Base-by-base conservation (phyloP, 2,329 filamentous ascomycete genomes). In the Claviceps citrina region DNA sequence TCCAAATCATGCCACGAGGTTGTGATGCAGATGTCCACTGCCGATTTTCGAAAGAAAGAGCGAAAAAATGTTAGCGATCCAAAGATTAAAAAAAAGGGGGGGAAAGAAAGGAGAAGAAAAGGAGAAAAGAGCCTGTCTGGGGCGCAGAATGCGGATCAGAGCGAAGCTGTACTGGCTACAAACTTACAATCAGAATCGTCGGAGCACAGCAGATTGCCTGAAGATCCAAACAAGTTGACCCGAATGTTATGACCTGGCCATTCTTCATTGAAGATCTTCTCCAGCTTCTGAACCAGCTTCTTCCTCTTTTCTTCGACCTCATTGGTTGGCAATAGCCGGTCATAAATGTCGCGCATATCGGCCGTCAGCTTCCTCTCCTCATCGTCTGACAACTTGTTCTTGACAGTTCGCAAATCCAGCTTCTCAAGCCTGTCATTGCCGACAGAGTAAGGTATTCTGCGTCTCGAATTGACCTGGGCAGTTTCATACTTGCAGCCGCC, bases 21-120 rank as follows among this genome's bases (percentile, higher is more conserved):
- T 35, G 86, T 93, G 55, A 98, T 94, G 65, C 91, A 98, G 41
- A 98, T 89, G 58, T 98, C 91, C 57, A 98, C 89, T 94, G 34
- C 15, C 19, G 13, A 37, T 19, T 18, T 6, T 12, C 9, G 8
- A 25, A 18, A 18, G 3, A 12, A 9, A 38, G 13, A 22, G 12
- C 4, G 3, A n/a, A 16, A 20, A 38, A 6, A 33, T 15, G 42
- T 52, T 47, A 48, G 47, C 25, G 9, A 36, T 13, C 5, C 3
- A 5, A 7, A 8, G 15, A 7, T 22, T 22, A 12, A 24, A n/a
- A 25, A 19, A 31, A 19, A 12, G 26, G 10, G 26, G 10, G 26
- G 10, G 26, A 12, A 12, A 12, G 26, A 12, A 9, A 27, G 26
- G 26, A 31, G 26, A 9, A 35, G 10, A 24, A 15, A 26, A 7